Base-by-base conservation (phyloP, 176 grass and related monocot species). In the Hordeum marinum region DNA sequence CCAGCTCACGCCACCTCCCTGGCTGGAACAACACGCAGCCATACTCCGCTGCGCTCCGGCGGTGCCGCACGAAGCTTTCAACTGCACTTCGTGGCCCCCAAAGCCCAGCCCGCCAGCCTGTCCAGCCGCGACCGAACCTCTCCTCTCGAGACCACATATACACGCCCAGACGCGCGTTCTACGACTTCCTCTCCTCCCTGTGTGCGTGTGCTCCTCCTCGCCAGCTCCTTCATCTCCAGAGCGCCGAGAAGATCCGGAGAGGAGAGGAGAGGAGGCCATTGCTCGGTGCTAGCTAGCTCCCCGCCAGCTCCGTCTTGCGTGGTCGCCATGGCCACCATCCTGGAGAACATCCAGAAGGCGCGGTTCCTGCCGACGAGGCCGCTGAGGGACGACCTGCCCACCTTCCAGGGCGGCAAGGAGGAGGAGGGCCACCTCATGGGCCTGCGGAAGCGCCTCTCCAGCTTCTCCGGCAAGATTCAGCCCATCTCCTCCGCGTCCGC, bases 391-490 rank as follows among this genome's bases (percentile, higher is more conserved):
- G 97, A 99, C 70, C 94, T 99, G 65, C 97, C 97, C 18, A 96
- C 84, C 29, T 99, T 85, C 84, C 89, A 89, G 69, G 63, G 83
- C 12, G 31, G 12, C 62, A 24, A 0, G 59, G 12, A 43, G 26
- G 68, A 37, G 64, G 90, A 90, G 20, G 84, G 87, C 82, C 87
- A 93, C 60, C 76, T 91, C 7, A 87, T 66, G 79, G 91, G 97
- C 11, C 71, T 99, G 21, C 69, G 97, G 54, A 99, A 96, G 89
- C 50, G 97, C 68, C 82, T 99, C 46, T 99, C 97, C 78, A 91
- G 76, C 70, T 92, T 96, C 86, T 99, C 97, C 7, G 91, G 82
- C 91, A 99, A 91, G 79, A 92, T 99, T 92, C 97, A 96, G 82
- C 94, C 97, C n/a, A 61, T 91, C 48, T 99, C 97, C 29, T 63